phyloP scores from a whole-genome alignment of 345 rosid genomes.

The Laguncularia racemosa region DNA sequence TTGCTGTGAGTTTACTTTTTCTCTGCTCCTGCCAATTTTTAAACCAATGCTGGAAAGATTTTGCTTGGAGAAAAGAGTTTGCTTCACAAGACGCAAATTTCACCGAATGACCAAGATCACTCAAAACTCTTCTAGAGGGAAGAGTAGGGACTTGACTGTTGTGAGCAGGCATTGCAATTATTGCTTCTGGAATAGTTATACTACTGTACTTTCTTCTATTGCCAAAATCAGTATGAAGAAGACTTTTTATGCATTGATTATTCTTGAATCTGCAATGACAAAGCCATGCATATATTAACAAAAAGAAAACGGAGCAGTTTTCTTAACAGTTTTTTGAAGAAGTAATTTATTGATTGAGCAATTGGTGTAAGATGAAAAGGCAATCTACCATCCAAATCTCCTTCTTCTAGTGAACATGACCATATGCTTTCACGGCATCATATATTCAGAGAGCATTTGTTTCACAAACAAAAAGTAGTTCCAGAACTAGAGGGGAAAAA shows the following conservation, averaged over 20 bases:
- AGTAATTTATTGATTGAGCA: too few species aligned
- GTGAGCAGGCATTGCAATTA: slow-evolving; percentile 14
- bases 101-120: slow-evolving; percentile 5
- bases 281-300: too few species aligned
- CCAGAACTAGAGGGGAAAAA: too few species aligned
- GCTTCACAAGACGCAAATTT: slow-evolving; percentile 15
- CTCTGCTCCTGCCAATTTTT: slow-evolving; percentile 53
- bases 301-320: too few species aligned
- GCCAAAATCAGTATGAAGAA: slow-evolving; percentile 8
- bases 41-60: slow-evolving; percentile 42
- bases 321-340: too few species aligned
- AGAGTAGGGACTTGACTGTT: slow-evolving; percentile 9
- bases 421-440: too few species aligned
- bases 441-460: too few species aligned
- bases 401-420: too few species aligned
- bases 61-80: slow-evolving; percentile 14
- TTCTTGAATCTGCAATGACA: too few species aligned
- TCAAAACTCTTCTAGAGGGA: slow-evolving; percentile 16
- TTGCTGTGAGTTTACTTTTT: slow-evolving; percentile 55
- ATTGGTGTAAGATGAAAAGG: too few species aligned
- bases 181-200: slow-evolving; percentile 1
- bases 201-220: background rate
- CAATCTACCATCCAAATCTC: too few species aligned
- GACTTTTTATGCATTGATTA: background rate
- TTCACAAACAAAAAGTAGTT: too few species aligned